Evolutionary conservation across 169 alveolate genomes (phyloP).

Genomic region (Plasmodium vinckei): DNA sequence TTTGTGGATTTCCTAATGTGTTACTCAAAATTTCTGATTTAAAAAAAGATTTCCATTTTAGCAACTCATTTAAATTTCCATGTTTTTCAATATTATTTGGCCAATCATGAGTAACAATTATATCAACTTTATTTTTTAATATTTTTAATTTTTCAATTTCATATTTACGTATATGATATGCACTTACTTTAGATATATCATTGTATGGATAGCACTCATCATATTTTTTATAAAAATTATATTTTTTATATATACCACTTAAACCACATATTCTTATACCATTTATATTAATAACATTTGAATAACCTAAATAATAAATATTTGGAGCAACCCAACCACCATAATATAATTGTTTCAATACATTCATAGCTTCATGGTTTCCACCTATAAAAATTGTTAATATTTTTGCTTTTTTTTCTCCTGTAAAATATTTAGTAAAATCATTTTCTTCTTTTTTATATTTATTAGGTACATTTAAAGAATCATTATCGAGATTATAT

Average conservation of each 20-base stretch:
- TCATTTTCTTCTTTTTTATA: constrained; percentile 92
- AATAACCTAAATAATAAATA: constrained; percentile 95
- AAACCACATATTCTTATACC: constrained; percentile 95
- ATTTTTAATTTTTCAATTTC: constrained; percentile 91
- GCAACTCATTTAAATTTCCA: constrained; percentile 87
- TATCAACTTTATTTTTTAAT: constrained; percentile 89
- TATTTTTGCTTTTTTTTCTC: constrained; percentile 91
- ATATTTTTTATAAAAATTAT: constrained; percentile 84
- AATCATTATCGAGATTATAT: constrained; percentile 90
- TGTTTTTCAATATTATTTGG: constrained; percentile 91
- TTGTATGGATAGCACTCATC: constrained; percentile 92
- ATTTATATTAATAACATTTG: constrained; percentile 92
- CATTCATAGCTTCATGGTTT: constrained; percentile 97
- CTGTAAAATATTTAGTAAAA: constrained; percentile 92
- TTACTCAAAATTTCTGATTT: constrained; percentile 48
- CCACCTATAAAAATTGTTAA: constrained; percentile 98
- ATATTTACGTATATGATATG: constrained; percentile 92
- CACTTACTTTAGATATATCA: constrained; percentile 88
- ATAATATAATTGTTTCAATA: constrained; percentile 92
- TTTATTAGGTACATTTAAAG: constrained; percentile 93
- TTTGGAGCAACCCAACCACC: constrained; percentile 99
- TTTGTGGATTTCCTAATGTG: constrained; percentile 82
- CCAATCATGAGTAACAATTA: constrained; percentile 98
- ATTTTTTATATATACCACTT: constrained; percentile 94
- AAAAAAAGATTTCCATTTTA: constrained; percentile 88